These are phyloP conservation scores for Echinosophora koreensis DNA, from an alignment of 306 rosid species.

Conservation along the genomic window DNA sequence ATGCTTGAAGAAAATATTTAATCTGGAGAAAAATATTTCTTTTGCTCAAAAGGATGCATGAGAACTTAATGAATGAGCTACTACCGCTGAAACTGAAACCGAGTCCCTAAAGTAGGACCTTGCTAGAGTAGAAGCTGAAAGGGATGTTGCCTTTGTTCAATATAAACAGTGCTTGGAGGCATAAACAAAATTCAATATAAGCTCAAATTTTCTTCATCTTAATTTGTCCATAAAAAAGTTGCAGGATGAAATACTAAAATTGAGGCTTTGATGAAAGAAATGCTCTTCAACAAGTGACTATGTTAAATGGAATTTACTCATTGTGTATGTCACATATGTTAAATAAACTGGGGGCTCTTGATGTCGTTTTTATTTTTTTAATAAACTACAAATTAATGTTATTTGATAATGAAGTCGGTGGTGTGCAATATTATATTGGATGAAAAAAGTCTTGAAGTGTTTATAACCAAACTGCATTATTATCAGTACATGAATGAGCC, in stretches of 20 bases:
- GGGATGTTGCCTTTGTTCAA: constrained; percentile 73
- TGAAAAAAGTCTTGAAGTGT: constrained; percentile 20
- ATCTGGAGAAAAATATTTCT: constrained; percentile 69
- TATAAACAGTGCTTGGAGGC: constrained; percentile 64
- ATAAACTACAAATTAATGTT: not conserved
- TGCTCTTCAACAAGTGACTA: too few species aligned
- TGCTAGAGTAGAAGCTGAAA: constrained; percentile 69
- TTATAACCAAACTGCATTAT: constrained; percentile 12
- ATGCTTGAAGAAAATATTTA: constrained; percentile 71
- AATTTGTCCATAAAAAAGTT: too few species aligned
- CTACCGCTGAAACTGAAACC: constrained; percentile 70
- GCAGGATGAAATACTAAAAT: too few species aligned
- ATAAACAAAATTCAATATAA: too few species aligned
- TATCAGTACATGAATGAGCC: not conserved
- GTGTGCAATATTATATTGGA: not conserved
- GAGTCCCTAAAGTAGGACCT: constrained; percentile 76
- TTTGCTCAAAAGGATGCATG: constrained; percentile 65
- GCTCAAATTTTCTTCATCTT: too few species aligned
- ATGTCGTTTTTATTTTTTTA: not conserved
- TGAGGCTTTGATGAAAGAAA: too few species aligned
- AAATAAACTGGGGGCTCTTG: not conserved
- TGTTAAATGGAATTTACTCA: too few species aligned
- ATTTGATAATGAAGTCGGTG: not conserved
- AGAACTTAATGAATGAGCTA: constrained; percentile 68
- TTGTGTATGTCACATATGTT: constrained; percentile 68